These are phyloP conservation scores for Castanea crenata DNA, from an alignment of 306 rosid genomes.

Conservation along the genomic window DNA sequence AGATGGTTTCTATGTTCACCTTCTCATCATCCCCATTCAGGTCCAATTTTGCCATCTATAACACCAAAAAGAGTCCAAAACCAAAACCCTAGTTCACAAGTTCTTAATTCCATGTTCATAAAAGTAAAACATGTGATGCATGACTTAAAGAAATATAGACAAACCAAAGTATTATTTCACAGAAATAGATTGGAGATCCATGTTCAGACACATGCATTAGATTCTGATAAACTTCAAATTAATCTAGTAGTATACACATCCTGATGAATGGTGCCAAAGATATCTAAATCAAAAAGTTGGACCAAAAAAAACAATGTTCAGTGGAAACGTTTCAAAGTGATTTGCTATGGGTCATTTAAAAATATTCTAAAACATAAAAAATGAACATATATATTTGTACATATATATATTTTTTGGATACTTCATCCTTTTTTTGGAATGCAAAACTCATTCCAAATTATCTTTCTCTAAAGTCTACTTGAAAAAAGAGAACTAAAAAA, in stretches of 20 bases:
- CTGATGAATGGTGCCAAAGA: neutral
- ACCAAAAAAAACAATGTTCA: neutral
- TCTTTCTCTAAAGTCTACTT: neutral
- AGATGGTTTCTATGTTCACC: constrained; percentile 68
- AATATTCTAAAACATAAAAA: neutral
- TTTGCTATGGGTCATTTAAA: neutral
- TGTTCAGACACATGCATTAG: neutral
- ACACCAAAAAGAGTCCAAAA: constrained; percentile 15
- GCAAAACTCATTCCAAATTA: neutral
- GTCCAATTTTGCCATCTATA: constrained; percentile 95
- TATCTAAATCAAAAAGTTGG: neutral
- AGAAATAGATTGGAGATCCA: neutral
- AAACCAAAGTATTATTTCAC: neutral
- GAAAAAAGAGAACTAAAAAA: neutral
- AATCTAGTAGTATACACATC: neutral
- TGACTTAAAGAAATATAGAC: neutral
- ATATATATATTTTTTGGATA: too few species aligned
- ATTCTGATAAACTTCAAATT: neutral
- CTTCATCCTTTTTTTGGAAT: too few species aligned
- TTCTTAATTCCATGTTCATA: neutral
- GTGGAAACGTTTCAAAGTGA: neutral
- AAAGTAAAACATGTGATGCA: neutral
- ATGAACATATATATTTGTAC: neutral
- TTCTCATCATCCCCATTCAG: constrained; percentile 85
- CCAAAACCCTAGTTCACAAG: neutral